phyloP scores from a whole-genome alignment of 495 filamentous ascomycete genomes.

The Annulohypoxylon bovei region DNA sequence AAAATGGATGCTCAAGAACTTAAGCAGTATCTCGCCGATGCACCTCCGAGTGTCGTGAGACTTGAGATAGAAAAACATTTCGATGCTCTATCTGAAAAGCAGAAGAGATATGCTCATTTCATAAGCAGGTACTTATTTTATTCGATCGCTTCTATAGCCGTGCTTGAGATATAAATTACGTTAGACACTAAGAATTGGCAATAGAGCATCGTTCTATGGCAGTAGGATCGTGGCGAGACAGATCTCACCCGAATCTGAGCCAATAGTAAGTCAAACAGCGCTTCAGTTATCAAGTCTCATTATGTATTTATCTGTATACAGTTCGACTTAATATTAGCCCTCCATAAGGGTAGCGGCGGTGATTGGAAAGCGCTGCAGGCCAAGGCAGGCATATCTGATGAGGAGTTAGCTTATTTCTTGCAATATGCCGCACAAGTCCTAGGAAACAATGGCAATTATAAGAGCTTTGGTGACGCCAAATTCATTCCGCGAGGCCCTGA shows the following conservation, averaged over 20 bases:
- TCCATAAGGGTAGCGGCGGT: conserved; percentile 77
- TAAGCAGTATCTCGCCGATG: conserved; percentile 86
- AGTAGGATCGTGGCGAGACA: conserved; percentile 88
- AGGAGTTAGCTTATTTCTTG: conserved; percentile 78
- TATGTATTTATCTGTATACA: conserved; percentile 25
- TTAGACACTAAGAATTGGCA: conserved; percentile 14
- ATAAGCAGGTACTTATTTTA: conserved; percentile 75
- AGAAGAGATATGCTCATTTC: conserved; percentile 92
- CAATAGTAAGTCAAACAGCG: conserved; percentile 60
- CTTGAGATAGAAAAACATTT: conserved; percentile 92
- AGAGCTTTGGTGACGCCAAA: conserved; percentile 94
- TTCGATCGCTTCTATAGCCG: neutral
- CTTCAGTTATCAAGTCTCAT: neutral
- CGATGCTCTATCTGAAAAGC: conserved; percentile 76
- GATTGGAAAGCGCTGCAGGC: conserved; percentile 79
- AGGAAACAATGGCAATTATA: conserved; percentile 94
- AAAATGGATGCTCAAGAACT: conserved; percentile 61
- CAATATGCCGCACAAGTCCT: conserved; percentile 90
- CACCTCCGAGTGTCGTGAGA: conserved; percentile 84
- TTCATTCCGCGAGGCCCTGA: conserved; percentile 83
- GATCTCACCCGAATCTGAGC: conserved; percentile 87
- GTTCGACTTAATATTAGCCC: conserved; percentile 86
- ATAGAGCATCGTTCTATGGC: conserved; percentile 84
- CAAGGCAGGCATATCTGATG: conserved; percentile 74
- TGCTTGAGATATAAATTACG: neutral